Evolutionary conservation across 805 yeast genomes (phyloP), one percentile per base, ranked within the genome.

Genomic region (Diddensiella transvaalensis): DNA sequence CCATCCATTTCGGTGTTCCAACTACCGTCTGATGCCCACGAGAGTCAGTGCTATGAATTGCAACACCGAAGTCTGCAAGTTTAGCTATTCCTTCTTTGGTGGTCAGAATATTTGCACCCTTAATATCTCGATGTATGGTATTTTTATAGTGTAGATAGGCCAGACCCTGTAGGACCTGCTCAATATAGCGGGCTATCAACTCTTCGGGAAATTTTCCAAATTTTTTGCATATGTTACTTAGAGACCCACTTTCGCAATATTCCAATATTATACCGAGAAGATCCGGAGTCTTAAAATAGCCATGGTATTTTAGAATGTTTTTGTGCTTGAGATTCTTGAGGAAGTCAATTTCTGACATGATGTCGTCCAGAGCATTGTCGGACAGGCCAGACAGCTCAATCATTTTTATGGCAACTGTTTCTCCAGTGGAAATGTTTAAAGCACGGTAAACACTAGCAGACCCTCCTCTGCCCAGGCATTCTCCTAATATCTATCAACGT

Each of bases 1-100:
- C 97, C 96, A 93, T 90, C 98, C 98, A 93, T 62, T 91, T 86
- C 0, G 97, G 95, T 0, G 98, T 88, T 1, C 99, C 99, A 13
- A 79, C 80, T 60, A 64, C 62, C 15, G 62, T 51, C 22, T 47
- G 47, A 10, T 49, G 55, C 42, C 50, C 44, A 17, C 24, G 51
- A 49, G 59, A 49, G 67, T 64, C n/a, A 48, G 61, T 53, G 63
- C 71, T 72, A 3, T 84, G 76, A 8, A 13, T 26, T 17, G 90
- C 87, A 4, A 85, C 87, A 1, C 93, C 93, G 61, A 85, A 84
- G 63, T 84, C 91, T 2, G 88, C 87, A 19, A 84, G 68, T 54
- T 84, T 85, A 21, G 83, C 85, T 29, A 75, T 75, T 3, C 89
- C 82, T 22, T 75, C 73, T 35, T 77, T 77, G 2, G 82, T 78